Evolutionary conservation across 2,329 filamentous ascomycete genomes (phyloP).

Genomic region (Cladosporium oxysporum): DNA sequence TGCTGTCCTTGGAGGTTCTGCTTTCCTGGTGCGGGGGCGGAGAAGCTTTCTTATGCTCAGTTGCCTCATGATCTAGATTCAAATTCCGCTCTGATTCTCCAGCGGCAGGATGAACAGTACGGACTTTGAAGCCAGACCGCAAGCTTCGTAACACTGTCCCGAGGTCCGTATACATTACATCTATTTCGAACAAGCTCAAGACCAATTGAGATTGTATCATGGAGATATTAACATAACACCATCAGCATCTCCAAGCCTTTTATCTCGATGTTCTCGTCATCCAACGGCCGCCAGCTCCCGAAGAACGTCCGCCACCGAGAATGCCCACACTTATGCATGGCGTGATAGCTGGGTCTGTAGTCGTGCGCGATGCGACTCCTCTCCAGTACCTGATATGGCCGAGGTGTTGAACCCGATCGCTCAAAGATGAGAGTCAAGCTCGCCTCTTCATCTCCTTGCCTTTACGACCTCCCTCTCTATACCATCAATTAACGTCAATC

Average conservation of each 20-base stretch:
- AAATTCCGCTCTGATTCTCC: too few species aligned
- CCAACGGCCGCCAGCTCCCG: not conserved
- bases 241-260: not conserved
- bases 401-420: not conserved
- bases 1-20: too few species aligned
- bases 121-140: too few species aligned
- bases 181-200: not conserved
- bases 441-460: not conserved
- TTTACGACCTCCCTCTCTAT: not conserved
- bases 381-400: not conserved
- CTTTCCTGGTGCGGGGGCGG: not conserved
- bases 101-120: too few species aligned
- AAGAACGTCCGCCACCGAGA: constrained; percentile 5
- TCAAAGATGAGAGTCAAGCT: not conserved
- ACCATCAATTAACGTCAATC: not conserved
- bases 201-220: not conserved
- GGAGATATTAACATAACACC: not conserved
- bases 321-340: constrained; percentile 13
- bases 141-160: not conserved
- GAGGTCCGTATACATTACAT: not conserved
- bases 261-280: not conserved
- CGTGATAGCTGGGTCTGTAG: constrained; percentile 16
- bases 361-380: constrained; percentile 14
- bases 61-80: too few species aligned
- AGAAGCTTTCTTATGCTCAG: too few species aligned